Evolutionary conservation across 305 asterid genomes (phyloP).

Genomic region (Fraxinus ornus): DNA sequence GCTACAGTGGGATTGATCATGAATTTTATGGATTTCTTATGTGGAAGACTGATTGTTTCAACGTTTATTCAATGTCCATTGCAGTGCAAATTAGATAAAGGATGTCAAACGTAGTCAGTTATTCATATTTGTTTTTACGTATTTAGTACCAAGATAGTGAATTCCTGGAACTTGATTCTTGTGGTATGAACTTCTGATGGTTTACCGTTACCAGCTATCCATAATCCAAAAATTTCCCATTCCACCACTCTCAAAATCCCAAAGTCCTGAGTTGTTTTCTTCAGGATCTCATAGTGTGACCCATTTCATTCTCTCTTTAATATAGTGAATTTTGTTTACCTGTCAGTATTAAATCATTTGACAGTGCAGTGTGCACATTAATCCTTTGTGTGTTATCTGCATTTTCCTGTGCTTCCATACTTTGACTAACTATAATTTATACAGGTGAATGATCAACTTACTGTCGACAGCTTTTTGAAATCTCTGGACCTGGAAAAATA

Average conservation of each 20-base stretch:
- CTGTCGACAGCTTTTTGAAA: slow-evolving; percentile 78
- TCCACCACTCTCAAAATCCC: background rate
- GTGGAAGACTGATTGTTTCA: background rate
- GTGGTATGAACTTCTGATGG: background rate
- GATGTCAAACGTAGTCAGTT: background rate
- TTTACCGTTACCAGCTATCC: background rate
- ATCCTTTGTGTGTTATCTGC: slow-evolving; percentile 1
- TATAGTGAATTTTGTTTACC: background rate
- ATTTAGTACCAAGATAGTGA: background rate
- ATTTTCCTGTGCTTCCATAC: slow-evolving; percentile 14
- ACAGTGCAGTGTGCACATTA: background rate
- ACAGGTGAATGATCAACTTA: slow-evolving; percentile 67
- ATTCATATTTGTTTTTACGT: background rate
- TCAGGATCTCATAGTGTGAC: background rate
- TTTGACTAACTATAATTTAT: slow-evolving; percentile 23
- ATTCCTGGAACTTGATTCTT: background rate
- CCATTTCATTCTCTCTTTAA: background rate
- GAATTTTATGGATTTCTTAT: background rate
- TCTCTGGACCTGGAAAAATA: slow-evolving; percentile 77
- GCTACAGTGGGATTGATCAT: background rate
- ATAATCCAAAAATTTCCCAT: background rate
- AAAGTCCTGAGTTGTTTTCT: background rate
- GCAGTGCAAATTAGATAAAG: background rate
- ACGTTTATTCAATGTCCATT: background rate
- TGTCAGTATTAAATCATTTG: background rate